phyloP scores from a whole-genome alignment of 2,329 filamentous ascomycete genomes.

The Alternaria sp. region DNA sequence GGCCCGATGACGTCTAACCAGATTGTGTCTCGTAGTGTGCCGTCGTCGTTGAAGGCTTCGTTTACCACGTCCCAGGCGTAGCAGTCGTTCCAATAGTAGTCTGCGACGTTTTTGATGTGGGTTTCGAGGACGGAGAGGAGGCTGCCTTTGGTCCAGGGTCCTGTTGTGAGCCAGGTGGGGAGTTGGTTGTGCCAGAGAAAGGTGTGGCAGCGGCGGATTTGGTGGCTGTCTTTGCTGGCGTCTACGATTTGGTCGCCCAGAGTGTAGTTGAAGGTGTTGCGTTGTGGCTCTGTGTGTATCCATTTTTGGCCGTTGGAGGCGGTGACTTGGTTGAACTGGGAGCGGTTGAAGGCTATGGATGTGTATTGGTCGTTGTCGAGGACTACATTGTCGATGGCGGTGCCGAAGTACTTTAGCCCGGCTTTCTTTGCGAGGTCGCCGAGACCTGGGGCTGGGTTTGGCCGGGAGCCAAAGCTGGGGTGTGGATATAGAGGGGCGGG shows the following conservation, averaged over 20 bases:
- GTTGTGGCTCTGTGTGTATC: constrained; percentile 67
- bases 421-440: constrained; percentile 64
- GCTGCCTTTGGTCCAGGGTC: constrained; percentile 66
- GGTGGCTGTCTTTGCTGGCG: constrained; percentile 52
- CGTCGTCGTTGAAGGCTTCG: constrained; percentile 68
- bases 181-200: constrained; percentile 64
- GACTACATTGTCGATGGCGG: constrained; percentile 65
- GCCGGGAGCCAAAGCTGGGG: constrained; percentile 5
- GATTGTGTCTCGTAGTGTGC: constrained; percentile 61
- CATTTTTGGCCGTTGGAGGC: constrained; percentile 72
- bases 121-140: constrained; percentile 65
- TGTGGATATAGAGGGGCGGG: constrained; percentile 19
- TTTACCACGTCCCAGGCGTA: constrained; percentile 73
- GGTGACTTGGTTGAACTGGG: constrained; percentile 71
- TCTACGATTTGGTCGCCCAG: constrained; percentile 61
- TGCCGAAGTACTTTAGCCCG: constrained; percentile 65
- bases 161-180: constrained; percentile 61
- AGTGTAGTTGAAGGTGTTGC: constrained; percentile 66
- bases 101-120: constrained; percentile 67
- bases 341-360: constrained; percentile 61
- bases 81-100: constrained; percentile 67
- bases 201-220: constrained; percentile 70
- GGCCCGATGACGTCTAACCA: constrained; percentile 66
- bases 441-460: constrained; percentile 49
- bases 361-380: constrained; percentile 63